Percentiles rank a stretch among this genome's conserved stretches.
Conservation (phyloP, 495 filamentous ascomycete genomes). For the Talaromyces borbonicus region DNA sequence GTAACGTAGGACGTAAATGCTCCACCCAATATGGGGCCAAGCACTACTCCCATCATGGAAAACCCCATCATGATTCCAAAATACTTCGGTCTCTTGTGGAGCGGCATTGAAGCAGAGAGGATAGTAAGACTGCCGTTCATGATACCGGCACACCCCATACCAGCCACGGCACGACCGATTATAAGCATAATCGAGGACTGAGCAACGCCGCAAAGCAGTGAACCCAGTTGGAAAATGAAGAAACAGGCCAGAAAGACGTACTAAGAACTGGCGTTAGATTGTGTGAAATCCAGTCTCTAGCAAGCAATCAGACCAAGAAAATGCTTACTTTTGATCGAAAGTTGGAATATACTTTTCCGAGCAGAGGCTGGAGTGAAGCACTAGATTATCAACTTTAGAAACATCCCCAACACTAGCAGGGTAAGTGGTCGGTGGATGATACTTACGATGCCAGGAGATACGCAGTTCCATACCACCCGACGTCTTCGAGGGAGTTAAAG, state of each 20-base stretch:
- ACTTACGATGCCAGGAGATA: constrained; percentile 31
- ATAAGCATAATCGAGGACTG: constrained; percentile 35
- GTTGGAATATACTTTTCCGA: constrained; percentile 37
- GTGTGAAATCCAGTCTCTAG: background rate
- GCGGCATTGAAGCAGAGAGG: constrained; percentile 32
- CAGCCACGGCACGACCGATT: constrained; percentile 34
- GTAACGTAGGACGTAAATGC: constrained; percentile 31
- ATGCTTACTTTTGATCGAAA: constrained; percentile 30
- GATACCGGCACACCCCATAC: constrained; percentile 33
- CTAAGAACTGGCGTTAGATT: constrained; percentile 10
- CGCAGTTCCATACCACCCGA: constrained; percentile 39
- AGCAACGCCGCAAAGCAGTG: constrained; percentile 33
- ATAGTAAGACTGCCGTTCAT: constrained; percentile 45
- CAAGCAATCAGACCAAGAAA: background rate
- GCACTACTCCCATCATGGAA: constrained; percentile 24
- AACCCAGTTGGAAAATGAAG: constrained; percentile 33
- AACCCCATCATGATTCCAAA: constrained; percentile 33
- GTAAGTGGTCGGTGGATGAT: no score
- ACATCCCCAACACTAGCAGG: background rate
- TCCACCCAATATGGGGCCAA: constrained; percentile 33
- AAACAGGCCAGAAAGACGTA: constrained; percentile 27
- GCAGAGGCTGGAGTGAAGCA: constrained; percentile 33
- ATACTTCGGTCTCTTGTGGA: constrained; percentile 25
- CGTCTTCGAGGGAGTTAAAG: constrained; percentile 31
- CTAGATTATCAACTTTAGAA: constrained; percentile 12